These are phyloP conservation scores for Exophiala aquamarina DNA, from an alignment of 2,329 filamentous ascomycete genomes.

Conservation along the genomic window DNA sequence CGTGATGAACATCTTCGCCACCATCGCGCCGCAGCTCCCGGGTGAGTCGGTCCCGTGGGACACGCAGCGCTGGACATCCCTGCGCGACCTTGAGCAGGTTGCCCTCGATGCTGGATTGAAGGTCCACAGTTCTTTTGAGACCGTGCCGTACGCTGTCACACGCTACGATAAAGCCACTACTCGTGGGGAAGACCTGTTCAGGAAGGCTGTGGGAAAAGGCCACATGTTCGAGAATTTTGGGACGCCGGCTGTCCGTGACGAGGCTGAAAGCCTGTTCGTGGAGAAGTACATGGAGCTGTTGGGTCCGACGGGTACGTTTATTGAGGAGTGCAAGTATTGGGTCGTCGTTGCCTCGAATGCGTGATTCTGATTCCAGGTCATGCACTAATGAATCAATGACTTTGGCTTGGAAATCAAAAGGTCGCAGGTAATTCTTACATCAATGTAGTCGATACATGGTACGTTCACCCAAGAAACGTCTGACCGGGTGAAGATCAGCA, in stretches of 20 bases:
- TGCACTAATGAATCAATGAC: too few species aligned
- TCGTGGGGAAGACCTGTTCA: conserved; percentile 10
- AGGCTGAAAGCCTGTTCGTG: conserved; percentile 12
- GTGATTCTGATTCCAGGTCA: neutral
- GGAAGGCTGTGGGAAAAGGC: conserved; percentile 13
- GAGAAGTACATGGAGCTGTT: conserved; percentile 5
- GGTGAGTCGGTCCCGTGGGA: conserved; percentile 9
- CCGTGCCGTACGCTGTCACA: conserved; percentile 8
- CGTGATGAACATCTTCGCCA: conserved; percentile 17
- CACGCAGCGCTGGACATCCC: conserved; percentile 5
- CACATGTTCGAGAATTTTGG: conserved; percentile 19
- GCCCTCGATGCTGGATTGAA: conserved; percentile 13
- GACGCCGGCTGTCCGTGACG: conserved; percentile 1
- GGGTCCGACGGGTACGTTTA: conserved; percentile 1
- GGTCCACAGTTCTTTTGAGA: conserved; percentile 17
- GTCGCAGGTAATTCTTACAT: neutral
- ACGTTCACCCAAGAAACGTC: too few species aligned
- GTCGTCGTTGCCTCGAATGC: conserved; percentile 12
- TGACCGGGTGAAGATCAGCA: too few species aligned
- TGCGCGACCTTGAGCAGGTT: conserved; percentile 7
- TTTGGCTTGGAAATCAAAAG: too few species aligned
- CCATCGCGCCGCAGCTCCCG: conserved; percentile 4
- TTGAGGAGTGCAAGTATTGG: conserved; percentile 17
- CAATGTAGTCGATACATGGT: neutral
- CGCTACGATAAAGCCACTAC: conserved; percentile 7